A percentile compares a stretch with the other conserved stretches of the same genome.
These are phyloP conservation scores for Pythium rhizo-oryzae DNA, from an alignment of 352 stramenopile genomes.

Conservation along the genomic window DNA sequence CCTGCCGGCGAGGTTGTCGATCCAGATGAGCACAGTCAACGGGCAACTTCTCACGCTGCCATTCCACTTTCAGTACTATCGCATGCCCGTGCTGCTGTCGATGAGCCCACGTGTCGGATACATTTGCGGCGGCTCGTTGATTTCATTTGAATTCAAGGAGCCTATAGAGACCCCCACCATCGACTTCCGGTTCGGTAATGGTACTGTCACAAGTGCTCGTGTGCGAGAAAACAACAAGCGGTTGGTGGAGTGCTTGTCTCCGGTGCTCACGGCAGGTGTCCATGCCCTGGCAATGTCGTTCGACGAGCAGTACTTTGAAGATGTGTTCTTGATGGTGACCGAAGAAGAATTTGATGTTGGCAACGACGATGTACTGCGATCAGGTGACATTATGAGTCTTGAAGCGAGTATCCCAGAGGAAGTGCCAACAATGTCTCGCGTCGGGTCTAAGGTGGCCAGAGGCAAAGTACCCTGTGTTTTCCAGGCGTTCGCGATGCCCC, in stretches of 20 bases:
- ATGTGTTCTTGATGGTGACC: not conserved
- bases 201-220: constrained; percentile 23
- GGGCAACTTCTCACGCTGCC: constrained; percentile 51
- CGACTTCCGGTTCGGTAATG: constrained; percentile 58
- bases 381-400: not conserved
- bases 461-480: constrained; percentile 35
- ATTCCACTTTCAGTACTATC: constrained; percentile 65
- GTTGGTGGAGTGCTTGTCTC: constrained; percentile 70
- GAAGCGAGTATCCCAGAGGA: constrained; percentile 5
- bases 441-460: not conserved
- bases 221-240: constrained; percentile 34
- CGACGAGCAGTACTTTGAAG: constrained; percentile 68
- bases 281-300: constrained; percentile 63
- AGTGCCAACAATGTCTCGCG: not conserved
- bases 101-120: constrained; percentile 65
- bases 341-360: not conserved
- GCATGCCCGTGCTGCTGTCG: constrained; percentile 41
- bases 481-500: constrained; percentile 56
- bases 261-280: constrained; percentile 44
- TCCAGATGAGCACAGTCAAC: constrained; percentile 64
- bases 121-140: constrained; percentile 58
- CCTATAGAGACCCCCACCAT: constrained; percentile 58
- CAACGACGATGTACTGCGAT: constrained; percentile 3
- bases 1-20: constrained; percentile 38
- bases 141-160: constrained; percentile 73